phyloP scores from a whole-genome alignment of 192 early-diverging fungal species.

The Coemansia sp. region DNA sequence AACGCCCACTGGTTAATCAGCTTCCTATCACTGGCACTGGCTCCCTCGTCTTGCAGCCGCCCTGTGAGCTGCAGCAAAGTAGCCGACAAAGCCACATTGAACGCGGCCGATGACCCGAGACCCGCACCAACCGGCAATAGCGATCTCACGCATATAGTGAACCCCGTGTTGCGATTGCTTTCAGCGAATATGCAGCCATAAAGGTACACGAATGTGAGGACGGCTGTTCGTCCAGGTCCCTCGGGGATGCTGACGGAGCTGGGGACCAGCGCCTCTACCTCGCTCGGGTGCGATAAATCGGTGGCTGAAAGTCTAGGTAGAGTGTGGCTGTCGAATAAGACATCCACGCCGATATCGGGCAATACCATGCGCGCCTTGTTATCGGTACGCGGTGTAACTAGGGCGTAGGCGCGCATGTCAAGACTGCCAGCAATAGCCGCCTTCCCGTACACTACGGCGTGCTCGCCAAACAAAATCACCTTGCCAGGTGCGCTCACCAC shows the following conservation, averaged over 20 bases:
- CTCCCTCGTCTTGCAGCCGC: slow-evolving; percentile 18
- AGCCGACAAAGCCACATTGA: slow-evolving; percentile 75
- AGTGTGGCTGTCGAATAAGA: slow-evolving; percentile 10
- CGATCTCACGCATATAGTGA: slow-evolving; percentile 70
- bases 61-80: slow-evolving; percentile 67
- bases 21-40: slow-evolving; percentile 28
- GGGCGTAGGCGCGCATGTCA: slow-evolving; percentile 72
- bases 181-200: slow-evolving; percentile 43
- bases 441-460: slow-evolving; percentile 94
- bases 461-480: slow-evolving; percentile 97
- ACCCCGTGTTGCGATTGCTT: slow-evolving; percentile 8
- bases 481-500: slow-evolving; percentile 92
- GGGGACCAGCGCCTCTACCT: slow-evolving; percentile 20
- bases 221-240: slow-evolving; percentile 51
- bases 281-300: slow-evolving; percentile 10
- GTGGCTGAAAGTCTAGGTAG: slow-evolving; percentile 1
- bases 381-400: slow-evolving; percentile 58
- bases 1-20: slow-evolving; percentile 91
- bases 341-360: slow-evolving; percentile 63
- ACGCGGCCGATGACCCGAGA: slow-evolving; percentile 94
- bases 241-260: slow-evolving; percentile 13
- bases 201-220: slow-evolving; percentile 70
- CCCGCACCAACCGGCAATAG: slow-evolving; percentile 90
- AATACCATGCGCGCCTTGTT: slow-evolving; percentile 53
- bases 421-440: slow-evolving; percentile 81